phyloP scores from a whole-genome alignment of 371 early-diverging fungal genomes.

The Massospora cicadina region DNA sequence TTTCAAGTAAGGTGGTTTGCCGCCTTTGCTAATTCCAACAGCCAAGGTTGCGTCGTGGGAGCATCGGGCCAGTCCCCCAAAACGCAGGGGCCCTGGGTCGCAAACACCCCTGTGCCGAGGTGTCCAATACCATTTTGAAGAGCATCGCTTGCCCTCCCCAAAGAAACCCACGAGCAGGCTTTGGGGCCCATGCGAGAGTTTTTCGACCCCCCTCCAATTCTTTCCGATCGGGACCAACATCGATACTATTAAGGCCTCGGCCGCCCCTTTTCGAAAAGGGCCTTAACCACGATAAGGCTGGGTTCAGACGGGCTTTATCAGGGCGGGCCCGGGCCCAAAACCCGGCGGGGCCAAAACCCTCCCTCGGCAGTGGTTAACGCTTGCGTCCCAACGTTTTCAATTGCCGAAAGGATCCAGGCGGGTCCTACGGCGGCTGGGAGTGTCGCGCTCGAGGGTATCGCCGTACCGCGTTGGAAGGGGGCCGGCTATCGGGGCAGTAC shows the following conservation, averaged over 20 bases:
- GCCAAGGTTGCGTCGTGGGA: constrained; percentile 9
- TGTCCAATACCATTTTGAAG: background rate
- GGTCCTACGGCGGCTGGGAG: constrained; percentile 42
- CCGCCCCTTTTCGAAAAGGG: constrained; percentile 1
- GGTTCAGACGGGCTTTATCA: constrained; percentile 1
- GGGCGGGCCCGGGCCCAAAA: background rate
- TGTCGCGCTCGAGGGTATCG: constrained; percentile 55
- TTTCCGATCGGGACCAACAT: background rate
- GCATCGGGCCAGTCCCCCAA: background rate
- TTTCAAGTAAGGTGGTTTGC: background rate
- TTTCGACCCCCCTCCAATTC: background rate
- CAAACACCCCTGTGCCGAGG: background rate
- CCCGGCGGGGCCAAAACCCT: constrained; percentile 15
- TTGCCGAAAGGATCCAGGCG: constrained; percentile 34
- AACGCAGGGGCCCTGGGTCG: background rate
- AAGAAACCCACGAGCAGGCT: constrained; percentile 9
- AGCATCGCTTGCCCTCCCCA: background rate
- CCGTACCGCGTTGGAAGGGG: constrained; percentile 22
- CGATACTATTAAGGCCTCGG: background rate
- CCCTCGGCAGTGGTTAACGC: constrained; percentile 22
- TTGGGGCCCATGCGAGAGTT: background rate
- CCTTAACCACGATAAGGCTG: constrained; percentile 8
- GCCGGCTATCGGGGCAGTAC: background rate
- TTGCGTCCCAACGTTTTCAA: constrained; percentile 24
- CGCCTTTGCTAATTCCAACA: background rate